A percentile compares a stretch with the other conserved stretches of the same genome.
phyloP scores from a whole-genome alignment of 148 eudicot species.

The Rhododendron ferrugineum region DNA sequence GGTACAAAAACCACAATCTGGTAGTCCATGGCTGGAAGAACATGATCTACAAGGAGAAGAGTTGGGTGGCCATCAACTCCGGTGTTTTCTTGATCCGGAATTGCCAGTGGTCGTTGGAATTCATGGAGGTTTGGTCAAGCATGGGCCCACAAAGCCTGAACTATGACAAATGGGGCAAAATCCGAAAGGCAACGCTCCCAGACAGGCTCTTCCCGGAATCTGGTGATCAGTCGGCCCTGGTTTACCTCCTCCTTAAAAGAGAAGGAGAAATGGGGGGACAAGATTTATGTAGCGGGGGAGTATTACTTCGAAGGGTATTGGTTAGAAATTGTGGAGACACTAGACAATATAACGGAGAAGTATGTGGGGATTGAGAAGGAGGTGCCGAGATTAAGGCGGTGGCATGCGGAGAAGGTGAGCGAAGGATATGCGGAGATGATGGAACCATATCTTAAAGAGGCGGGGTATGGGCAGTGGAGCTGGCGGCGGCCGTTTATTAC shows the following conservation, averaged over 20 bases:
- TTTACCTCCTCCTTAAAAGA: constrained; percentile 56
- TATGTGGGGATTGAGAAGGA: constrained; percentile 31
- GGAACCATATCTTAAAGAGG: constrained; percentile 32
- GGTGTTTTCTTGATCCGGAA: constrained; percentile 80
- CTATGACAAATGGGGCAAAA: constrained; percentile 64
- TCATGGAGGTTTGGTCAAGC: constrained; percentile 58
- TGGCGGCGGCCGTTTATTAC: constrained; percentile 75
- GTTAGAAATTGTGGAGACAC: constrained; percentile 52
- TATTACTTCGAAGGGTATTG: constrained; percentile 82
- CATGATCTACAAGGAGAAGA: constrained; percentile 40
- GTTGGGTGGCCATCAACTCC: constrained; percentile 83
- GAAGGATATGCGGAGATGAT: constrained; percentile 33
- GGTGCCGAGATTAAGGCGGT: constrained; percentile 32
- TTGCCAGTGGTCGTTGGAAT: constrained; percentile 82
- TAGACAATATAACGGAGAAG: constrained; percentile 33
- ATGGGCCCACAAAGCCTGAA: constrained; percentile 74
- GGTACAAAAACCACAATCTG: constrained; percentile 52
- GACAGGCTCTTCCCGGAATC: constrained; percentile 71
- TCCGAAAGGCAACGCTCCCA: constrained; percentile 28
- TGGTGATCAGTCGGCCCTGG: constrained; percentile 76
- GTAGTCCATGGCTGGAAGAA: constrained; percentile 68
- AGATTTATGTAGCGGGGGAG: constrained; percentile 55
- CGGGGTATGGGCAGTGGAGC: constrained; percentile 33
- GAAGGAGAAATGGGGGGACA: constrained; percentile 55
- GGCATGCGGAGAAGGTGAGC: constrained; percentile 66